Evolutionary conservation across 208 protist genomes (phyloP), one percentile per base, ranked within the genome.

Genomic region (Endotrypanum monterogeii): DNA sequence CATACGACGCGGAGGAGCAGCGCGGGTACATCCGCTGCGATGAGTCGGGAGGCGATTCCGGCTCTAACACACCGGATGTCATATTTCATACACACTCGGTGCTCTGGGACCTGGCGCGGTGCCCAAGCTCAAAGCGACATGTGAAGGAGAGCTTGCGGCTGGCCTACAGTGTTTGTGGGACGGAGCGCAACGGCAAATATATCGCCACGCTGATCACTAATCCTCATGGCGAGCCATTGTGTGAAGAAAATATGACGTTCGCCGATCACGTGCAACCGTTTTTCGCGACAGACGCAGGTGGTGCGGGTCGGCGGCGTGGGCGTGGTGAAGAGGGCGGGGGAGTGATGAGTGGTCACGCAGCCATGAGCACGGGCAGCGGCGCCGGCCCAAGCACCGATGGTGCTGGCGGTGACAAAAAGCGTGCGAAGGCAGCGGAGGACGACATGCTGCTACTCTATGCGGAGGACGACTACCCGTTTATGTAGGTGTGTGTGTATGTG

Each of bases 201-300:
- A 74, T 89, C 23, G 91, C 89, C 16, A 91, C 91, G 28, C 80
- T 95, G 32, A 88, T 95, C 75, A 95, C 91, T 12, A 80, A 73
- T 0, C 46, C 79, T 0, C 83, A 92, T 44, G 87, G 85, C 67
- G 80, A 62, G 44, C 81, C 89, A 18, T 62, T 95, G 8, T 74
- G 51, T 32, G 73, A 83, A 18, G 67, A 71, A 3, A 95, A 92
- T 51, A 79, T 83, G 25, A 78, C 80, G 9, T 87, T 86, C 74
- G 82, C 72, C 0, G 82, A 91, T 57, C 78, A 85, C 71, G 69
- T 74, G 69, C 37, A 46, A 51, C 61, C 63, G 35, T 85, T 65
- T 52, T 73, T 72, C 54, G 50, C 63, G 62, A 23, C 74, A 32
- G 78, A 68, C 0, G 67, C 41, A 23, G 25, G 54, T 11, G 54